Base-by-base conservation (phyloP, 2,329 filamentous ascomycete genomes). In the Sporothrix protearum region DNA sequence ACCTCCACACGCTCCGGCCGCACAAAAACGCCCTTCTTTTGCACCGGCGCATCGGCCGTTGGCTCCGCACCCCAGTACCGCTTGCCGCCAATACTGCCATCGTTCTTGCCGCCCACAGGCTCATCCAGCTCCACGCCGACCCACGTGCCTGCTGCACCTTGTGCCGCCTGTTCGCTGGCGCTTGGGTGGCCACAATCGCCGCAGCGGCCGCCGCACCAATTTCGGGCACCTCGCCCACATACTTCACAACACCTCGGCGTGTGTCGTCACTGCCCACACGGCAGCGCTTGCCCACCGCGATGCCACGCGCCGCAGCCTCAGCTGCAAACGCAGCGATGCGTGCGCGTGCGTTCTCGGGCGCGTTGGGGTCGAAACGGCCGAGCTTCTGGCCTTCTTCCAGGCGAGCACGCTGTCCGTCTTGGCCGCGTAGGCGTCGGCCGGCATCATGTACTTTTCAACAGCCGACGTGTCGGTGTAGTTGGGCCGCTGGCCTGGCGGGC, bases 351-450 rank as follows among this genome's bases (percentile, higher is more conserved):
- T 91, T 87, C 73, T 85, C 88, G 22, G 92, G 89, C 8, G 94
- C 93, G 76, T 91, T 86, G 14, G 96, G 96, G 79, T 98, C 93
- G 81, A 99, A 99, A 47, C 96, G 92, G 68, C 96, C 96, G n/a
- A 98, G 88, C 80, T 96, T 94, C 80, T 97, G 90, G 89, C 84
- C 82, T 92, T 95, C 83, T 99, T 99, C 94, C 94, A 98, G 6
- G 94, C 92, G 30, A 97, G 87, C 16, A 99, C 96, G 3, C 92
- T 95, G 81, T 97, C 93, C 57, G 89, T 85, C 78, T 94, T 93
- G 77, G 89, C 88, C 79, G 94, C 93, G 82, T 99, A 99, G 78
- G 94, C 91, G 67, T 90, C 86, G 69, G 87, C 85, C n/a, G 94
- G 92, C 86, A 99, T 91, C 74, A 91, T 88, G 80, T 96, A 98